These are phyloP conservation scores for Colletotrichum chlorophyti DNA, from an alignment of 2,329 filamentous ascomycete species.

Conservation along the genomic window DNA sequence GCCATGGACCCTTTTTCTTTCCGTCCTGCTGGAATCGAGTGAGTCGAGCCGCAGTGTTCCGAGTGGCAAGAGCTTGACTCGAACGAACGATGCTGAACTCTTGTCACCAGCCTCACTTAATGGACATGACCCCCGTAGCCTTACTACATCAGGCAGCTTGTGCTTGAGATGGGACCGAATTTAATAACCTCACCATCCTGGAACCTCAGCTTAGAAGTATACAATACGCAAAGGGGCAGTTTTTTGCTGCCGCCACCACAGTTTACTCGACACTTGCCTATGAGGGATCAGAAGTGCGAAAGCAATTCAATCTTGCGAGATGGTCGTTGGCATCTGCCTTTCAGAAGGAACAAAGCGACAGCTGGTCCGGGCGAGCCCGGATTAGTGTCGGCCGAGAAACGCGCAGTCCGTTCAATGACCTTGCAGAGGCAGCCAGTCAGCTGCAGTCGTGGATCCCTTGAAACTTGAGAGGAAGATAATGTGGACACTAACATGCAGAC, in stretches of 20 bases:
- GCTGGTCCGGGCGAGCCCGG: conserved; percentile 10
- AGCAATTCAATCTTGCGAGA: background rate
- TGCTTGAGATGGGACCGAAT: too few relatives aligned
- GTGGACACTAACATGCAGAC: background rate
- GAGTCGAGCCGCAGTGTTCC: conserved; percentile 1
- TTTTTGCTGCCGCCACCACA: too few relatives aligned
- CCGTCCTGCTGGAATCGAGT: background rate
- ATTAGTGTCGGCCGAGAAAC: conserved; percentile 1
- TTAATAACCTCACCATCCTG: conserved; percentile 9
- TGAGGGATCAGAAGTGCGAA: background rate
- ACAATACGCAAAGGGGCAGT: too few relatives aligned
- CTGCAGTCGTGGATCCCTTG: background rate
- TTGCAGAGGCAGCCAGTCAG: too few relatives aligned
- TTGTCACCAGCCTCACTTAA: conserved; percentile 1
- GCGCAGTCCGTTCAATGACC: too few relatives aligned
- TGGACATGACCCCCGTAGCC: background rate
- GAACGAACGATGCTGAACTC: conserved; percentile 5
- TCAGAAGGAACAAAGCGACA: conserved; percentile 1
- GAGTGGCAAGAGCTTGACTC: conserved; percentile 24
- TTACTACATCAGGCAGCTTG: conserved; percentile 1
- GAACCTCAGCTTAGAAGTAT: conserved; percentile 14
- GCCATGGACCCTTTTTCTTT: conserved; percentile 7
- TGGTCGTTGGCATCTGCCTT: background rate
- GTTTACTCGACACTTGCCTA: background rate
- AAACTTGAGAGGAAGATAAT: too few relatives aligned